Evolutionary conservation across 768 basidiomycete genomes (phyloP), one percentile per base, ranked within the genome.

Genomic region (Russula compacta): DNA sequence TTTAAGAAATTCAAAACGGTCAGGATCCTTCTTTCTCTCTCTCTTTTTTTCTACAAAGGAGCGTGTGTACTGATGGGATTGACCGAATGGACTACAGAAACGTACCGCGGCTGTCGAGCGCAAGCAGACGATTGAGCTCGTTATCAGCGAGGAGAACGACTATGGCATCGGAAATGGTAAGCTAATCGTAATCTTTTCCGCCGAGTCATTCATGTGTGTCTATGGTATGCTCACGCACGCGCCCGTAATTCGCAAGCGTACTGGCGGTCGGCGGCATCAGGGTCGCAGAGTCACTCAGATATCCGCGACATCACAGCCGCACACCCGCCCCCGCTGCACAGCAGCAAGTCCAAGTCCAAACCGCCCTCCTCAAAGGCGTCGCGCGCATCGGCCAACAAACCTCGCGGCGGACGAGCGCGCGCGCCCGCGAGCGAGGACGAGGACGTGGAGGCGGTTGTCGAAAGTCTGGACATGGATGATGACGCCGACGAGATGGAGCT

Each of bases 1-100:
- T 88, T 82, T 70, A 89, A 89, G 67, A 89, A 83, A 68, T 89
- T 89, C 64, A 86, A 82, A 64, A 82, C 81, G 78, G 84, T 82
- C n/a, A 15, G 19, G 33, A 74, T 58, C 5, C 29, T n/a, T 17
- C 33, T 5, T 32, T n/a, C 4, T 17, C 17, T 44, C 14, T 7
- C 15, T 42, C 14, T 17, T 15, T 12, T 7, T 39, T 32, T 24
- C 2, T 6, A 24, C 32, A 14, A 29, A n/a, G 4, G 19, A 24
- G 1, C 2, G 11, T n/a, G 4, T n/a, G 29, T 43, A 32, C 40
- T 55, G 32, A 54, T n/a, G 32, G 24, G 29, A 43, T 9, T 6
- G 36, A 33, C 9, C 35, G 17, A 21, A 7, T 42, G 36, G n/a
- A 9, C 7, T 8, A n/a, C 17, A 76, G 75, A 73, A 69, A 62